Conservation (phyloP, 768 basidiomycete genomes). For the Boletus subparvulus region DNA sequence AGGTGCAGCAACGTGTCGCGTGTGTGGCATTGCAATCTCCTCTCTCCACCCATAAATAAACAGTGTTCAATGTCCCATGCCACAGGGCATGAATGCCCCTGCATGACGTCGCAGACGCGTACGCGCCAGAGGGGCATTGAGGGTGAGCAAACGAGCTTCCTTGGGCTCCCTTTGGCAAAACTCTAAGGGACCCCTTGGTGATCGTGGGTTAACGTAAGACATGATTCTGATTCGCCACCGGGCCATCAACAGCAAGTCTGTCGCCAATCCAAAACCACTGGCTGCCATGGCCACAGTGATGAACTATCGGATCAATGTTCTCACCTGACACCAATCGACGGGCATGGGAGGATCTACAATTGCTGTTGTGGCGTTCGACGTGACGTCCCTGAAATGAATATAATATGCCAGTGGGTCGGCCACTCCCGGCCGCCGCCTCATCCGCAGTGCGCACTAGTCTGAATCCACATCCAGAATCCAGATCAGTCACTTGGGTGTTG, state of each 20-base stretch:
- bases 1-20: not conserved
- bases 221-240: not conserved
- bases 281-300: conserved; percentile 1
- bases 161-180: not conserved
- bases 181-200: not conserved
- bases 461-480: not conserved
- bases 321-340: not conserved
- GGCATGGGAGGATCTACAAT: not conserved
- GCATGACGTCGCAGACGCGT: not conserved
- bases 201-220: not conserved
- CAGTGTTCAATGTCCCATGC: not conserved
- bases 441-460: not conserved
- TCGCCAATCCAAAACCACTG: not conserved
- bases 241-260: not conserved
- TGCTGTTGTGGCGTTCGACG: not conserved
- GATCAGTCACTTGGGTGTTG: not conserved
- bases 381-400: not conserved
- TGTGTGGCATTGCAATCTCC: not conserved
- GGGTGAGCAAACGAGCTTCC: not conserved
- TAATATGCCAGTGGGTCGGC: not conserved
- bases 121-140: not conserved
- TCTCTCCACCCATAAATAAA: not conserved
- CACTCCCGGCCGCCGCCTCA: not conserved
- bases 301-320: not conserved
- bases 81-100: not conserved